Conservation (phyloP, 257 asterid genomes). For the Nicotiana paniculata region DNA sequence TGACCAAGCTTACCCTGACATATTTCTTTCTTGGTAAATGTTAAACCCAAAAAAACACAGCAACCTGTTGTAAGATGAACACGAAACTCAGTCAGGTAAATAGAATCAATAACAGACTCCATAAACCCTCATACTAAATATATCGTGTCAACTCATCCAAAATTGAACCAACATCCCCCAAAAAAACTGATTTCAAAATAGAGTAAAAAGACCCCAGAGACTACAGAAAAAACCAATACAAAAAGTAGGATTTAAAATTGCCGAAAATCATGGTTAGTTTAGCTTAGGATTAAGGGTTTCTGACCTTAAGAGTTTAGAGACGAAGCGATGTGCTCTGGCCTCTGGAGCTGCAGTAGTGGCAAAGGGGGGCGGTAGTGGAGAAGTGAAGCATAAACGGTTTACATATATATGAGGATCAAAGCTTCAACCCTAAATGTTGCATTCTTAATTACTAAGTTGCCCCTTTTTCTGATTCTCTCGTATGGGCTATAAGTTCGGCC, state of each 20-base stretch:
- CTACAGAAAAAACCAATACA: not conserved
- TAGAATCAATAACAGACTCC: slow-evolving; percentile 1
- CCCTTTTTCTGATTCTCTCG: too few species aligned
- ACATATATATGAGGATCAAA: not conserved
- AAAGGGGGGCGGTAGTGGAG: not conserved
- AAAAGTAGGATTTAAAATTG: too few species aligned
- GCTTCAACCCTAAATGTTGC: not conserved
- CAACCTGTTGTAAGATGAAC: not conserved
- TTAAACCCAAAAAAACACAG: not conserved
- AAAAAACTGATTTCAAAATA: not conserved
- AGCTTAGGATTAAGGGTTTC: not conserved
- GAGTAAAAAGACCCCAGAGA: not conserved
- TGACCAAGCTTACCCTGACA: not conserved
- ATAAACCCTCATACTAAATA: slow-evolving; percentile 5
- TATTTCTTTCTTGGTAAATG: not conserved
- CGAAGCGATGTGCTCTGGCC: not conserved
- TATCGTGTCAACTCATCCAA: slow-evolving; percentile 2
- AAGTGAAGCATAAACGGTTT: not conserved
- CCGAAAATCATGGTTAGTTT: not conserved
- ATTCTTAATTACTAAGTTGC: not conserved
- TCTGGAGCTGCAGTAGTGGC: not conserved
- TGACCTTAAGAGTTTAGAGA: not conserved
- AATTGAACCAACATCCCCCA: not conserved
- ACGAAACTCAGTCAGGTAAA: slow-evolving; percentile 11
- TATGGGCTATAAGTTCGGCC: not conserved